Evolutionary conservation across 495 filamentous ascomycete genomes (phyloP).

Genomic region (Bathelium albidoporum): DNA sequence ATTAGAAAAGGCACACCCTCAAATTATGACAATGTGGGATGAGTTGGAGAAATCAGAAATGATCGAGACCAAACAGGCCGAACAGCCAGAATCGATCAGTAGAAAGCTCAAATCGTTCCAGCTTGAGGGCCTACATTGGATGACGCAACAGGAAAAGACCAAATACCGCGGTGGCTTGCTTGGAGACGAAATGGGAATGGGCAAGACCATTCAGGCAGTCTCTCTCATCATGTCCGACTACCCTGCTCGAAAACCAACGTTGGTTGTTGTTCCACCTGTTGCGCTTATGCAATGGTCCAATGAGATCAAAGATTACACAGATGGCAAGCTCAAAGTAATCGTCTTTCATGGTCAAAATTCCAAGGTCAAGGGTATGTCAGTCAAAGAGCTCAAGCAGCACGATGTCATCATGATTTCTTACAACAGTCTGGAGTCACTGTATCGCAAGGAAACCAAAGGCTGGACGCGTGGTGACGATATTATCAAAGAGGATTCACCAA

Average conservation of each 20-base stretch:
- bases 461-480: slow-evolving; percentile 67
- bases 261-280: slow-evolving; percentile 89
- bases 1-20: slow-evolving; percentile 68
- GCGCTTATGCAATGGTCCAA: slow-evolving; percentile 95
- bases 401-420: slow-evolving; percentile 94
- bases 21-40: slow-evolving; percentile 72
- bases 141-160: slow-evolving; percentile 76
- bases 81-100: slow-evolving; percentile 69
- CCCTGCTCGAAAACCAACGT: slow-evolving; percentile 65
- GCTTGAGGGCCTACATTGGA: slow-evolving; percentile 87
- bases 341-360: slow-evolving; percentile 80
- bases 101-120: slow-evolving; percentile 85
- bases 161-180: slow-evolving; percentile 79
- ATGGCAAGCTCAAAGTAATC: slow-evolving; percentile 77
- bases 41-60: slow-evolving; percentile 56
- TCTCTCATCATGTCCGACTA: slow-evolving; percentile 96
- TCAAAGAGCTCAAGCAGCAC: slow-evolving; percentile 65
- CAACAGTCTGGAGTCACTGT: slow-evolving; percentile 81
- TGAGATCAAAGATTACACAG: slow-evolving; percentile 86
- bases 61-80: slow-evolving; percentile 53
- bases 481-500: slow-evolving; percentile 71
- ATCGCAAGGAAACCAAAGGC: slow-evolving; percentile 86
- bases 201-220: slow-evolving; percentile 96
- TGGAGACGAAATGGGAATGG: slow-evolving; percentile 96
- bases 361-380: slow-evolving; percentile 62